A percentile compares a stretch with the other conserved stretches of the same genome.
Conservation (phyloP, 1,284 basidiomycete genomes). For the Puccinia hordei region DNA sequence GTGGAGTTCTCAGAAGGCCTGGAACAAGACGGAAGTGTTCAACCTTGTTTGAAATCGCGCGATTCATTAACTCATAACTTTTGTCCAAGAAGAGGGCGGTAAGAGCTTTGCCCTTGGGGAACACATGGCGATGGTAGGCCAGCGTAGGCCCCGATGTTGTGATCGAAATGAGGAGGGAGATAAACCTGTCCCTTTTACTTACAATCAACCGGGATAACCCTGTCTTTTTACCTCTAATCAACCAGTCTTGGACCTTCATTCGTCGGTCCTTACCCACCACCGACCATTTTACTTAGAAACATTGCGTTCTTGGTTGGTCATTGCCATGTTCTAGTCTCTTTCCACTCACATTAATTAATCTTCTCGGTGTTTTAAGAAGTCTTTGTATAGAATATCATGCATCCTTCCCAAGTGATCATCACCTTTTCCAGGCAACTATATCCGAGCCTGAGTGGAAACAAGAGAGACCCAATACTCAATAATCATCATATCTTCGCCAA, state of each 20-base stretch:
- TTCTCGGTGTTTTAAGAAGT: no score
- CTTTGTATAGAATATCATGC: no score
- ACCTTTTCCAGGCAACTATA: background rate
- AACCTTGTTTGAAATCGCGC: background rate
- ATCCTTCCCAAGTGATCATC: background rate
- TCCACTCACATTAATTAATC: no score
- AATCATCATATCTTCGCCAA: background rate
- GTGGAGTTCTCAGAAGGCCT: no score
- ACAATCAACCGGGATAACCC: background rate
- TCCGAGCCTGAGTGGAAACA: background rate
- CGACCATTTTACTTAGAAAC: background rate
- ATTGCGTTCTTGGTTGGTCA: background rate
- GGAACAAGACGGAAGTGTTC: no score
- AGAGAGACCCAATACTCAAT: background rate
- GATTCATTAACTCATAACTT: background rate
- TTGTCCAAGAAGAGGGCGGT: background rate
- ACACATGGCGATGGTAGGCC: background rate
- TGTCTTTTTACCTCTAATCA: background rate
- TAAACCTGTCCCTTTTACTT: background rate
- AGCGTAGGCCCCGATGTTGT: background rate
- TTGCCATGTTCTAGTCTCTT: background rate
- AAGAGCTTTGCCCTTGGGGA: background rate
- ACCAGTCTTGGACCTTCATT: constrained; percentile 6
- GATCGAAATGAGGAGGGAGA: background rate
- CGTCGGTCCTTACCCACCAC: constrained; percentile 1